Evolutionary conservation across 73 alveolate species (phyloP), one percentile per base, ranked within the genome.

Genomic region (Paramecium primaurelia): DNA sequence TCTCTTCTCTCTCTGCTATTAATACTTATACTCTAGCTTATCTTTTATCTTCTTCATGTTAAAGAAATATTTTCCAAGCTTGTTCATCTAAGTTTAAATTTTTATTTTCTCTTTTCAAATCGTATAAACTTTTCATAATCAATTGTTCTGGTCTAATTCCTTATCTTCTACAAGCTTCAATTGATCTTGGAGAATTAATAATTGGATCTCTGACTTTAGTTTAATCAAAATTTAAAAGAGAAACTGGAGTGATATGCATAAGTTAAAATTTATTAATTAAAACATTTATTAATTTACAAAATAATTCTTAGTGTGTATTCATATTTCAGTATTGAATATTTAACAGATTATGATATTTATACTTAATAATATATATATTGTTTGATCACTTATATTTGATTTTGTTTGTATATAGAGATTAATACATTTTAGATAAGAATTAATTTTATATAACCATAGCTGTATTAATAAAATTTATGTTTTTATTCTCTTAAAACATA

Each of bases 81-180:
- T 83, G 68, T 28, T 92, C 88, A 89, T 89, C 94, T 47, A 71
- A 47, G 28, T 71, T 69, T 45, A 71, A 44, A 44, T 93, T 59
- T 47, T 68, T 87, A 90, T 71, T 51, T 68, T 93, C 86, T 26
- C 30, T 44, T 73, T 93, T 93, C 51, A 89, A 51, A 18, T 93
- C 96, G 18, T 90, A 60, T 5, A 90, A 0, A 11, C 93, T 58
- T 92, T 89, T 68, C 84, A 49, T 89, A 34, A 89, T 34, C 37
- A 93, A 49, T 38, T 93, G 86, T 40, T 49, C 86, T 1, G 96
- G 96, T 32, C 92, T 54, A 10, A 93, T 93, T 68, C 96, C 96
- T 59, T 89, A 73, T 8, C 95, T 26, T 51, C 95, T 73, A 77
- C 96, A 93, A 18, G 96, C 96, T 32, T 89, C 95, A 16, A 93